These are phyloP conservation scores for Cystoisospora suis DNA, from an alignment of 169 alveolate genomes.

Conservation along the genomic window DNA sequence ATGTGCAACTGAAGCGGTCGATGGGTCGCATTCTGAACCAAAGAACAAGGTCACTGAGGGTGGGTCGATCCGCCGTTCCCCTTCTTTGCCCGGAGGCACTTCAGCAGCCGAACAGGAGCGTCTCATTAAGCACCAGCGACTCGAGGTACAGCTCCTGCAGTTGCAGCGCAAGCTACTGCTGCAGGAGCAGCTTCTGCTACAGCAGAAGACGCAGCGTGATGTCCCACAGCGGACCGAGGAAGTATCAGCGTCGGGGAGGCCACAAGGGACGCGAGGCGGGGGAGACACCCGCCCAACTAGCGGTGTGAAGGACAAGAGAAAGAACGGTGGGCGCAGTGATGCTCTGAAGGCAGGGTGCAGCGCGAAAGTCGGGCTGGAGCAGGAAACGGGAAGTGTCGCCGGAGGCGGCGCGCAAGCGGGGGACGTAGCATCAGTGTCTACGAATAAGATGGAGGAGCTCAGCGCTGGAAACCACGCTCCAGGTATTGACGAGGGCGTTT, in stretches of 20 bases:
- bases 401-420: no score
- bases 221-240: background rate
- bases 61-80: background rate
- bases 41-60: background rate
- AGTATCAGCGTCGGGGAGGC: background rate
- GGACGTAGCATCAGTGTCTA: no score
- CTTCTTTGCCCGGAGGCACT: background rate
- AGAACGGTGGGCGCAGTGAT: background rate
- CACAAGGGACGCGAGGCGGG: background rate
- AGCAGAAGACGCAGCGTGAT: background rate
- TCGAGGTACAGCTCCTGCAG: background rate
- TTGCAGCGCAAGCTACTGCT: background rate
- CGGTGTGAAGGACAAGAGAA: background rate
- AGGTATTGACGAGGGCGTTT: background rate
- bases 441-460: background rate
- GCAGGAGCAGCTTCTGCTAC: constrained; percentile 23
- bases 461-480: background rate
- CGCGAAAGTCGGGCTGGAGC: no score
- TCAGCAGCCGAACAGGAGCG: background rate
- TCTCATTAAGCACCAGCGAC: background rate
- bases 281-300: background rate
- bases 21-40: no score
- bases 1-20: no score
- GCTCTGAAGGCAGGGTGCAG: no score
- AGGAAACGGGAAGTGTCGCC: no score